Percentiles rank a stretch among this genome's conserved stretches.
phyloP scores from a whole-genome alignment of 768 basidiomycete genomes.

The Ephemerocybe angulata region DNA sequence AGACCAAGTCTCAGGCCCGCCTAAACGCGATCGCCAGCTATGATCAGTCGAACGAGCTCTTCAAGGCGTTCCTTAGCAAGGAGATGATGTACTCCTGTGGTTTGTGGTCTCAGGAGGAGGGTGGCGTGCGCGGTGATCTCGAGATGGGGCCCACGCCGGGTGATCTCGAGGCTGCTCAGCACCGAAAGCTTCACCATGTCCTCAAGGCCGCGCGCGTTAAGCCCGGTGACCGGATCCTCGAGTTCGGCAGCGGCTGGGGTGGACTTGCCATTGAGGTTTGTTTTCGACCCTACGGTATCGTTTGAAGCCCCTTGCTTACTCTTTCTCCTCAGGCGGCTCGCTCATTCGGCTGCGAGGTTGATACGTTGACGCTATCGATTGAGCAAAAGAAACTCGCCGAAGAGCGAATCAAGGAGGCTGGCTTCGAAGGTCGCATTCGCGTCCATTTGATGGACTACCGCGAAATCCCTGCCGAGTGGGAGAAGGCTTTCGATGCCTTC shows the following conservation, averaged over 20 bases:
- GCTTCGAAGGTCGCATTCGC: conserved; percentile 65
- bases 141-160: conserved; percentile 50
- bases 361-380: conserved; percentile 82
- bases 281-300: conserved; percentile 8
- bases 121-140: conserved; percentile 73
- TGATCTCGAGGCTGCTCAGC: conserved; percentile 79
- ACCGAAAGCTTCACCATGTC: conserved; percentile 79
- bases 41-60: conserved; percentile 88
- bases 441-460: conserved; percentile 92
- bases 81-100: conserved; percentile 97
- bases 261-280: conserved; percentile 80
- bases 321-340: conserved; percentile 51
- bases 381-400: conserved; percentile 89
- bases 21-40: conserved; percentile 84
- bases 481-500: conserved; percentile 76
- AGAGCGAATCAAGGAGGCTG: conserved; percentile 71
- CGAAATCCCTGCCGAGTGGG: conserved; percentile 77
- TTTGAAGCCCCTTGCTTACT: conserved; percentile 6
- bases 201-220: conserved; percentile 73
- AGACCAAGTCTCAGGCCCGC: conserved; percentile 69
- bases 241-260: conserved; percentile 95
- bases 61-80: conserved; percentile 77
- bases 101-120: conserved; percentile 77
- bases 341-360: conserved; percentile 76
- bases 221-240: conserved; percentile 77